A percentile compares a stretch with the other conserved stretches of the same genome.
Evolutionary conservation across 2,329 filamentous ascomycete genomes (phyloP).

Genomic region (Penicillium digitatum): DNA sequence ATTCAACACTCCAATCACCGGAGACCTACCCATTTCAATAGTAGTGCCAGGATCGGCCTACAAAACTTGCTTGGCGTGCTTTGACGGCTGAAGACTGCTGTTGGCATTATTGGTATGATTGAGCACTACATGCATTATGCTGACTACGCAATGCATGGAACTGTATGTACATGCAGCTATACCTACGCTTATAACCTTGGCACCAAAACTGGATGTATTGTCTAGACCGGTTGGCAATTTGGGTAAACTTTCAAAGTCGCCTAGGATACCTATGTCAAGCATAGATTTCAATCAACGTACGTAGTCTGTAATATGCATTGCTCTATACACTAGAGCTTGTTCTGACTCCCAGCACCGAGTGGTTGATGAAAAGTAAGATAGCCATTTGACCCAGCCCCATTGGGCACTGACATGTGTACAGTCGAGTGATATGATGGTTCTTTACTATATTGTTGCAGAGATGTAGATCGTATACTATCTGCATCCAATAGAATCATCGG

Average conservation of each 20-base stretch:
- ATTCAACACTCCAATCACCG: no score
- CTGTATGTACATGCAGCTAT: neutral
- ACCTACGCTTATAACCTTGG: neutral
- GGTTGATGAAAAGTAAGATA: neutral
- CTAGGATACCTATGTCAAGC: neutral
- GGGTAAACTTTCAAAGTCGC: neutral
- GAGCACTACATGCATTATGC: neutral
- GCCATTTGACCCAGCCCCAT: neutral
- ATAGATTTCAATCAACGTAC: neutral
- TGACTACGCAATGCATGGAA: neutral
- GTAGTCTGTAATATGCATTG: neutral
- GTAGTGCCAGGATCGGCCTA: neutral
- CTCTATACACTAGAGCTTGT: neutral
- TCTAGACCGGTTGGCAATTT: neutral
- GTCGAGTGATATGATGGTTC: neutral
- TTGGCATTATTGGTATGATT: neutral
- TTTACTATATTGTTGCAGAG: neutral
- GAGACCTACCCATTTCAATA: neutral
- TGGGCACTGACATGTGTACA: no score
- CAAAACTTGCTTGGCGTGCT: neutral
- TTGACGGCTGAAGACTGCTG: neutral
- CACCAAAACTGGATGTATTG: neutral
- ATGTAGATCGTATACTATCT: neutral
- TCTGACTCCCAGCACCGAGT: neutral
- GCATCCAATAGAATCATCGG: neutral